A percentile compares a stretch with the other conserved stretches of the same genome.
Evolutionary conservation across 352 stramenopile species (phyloP).

Genomic region (Phytopythium kandeliae): DNA sequence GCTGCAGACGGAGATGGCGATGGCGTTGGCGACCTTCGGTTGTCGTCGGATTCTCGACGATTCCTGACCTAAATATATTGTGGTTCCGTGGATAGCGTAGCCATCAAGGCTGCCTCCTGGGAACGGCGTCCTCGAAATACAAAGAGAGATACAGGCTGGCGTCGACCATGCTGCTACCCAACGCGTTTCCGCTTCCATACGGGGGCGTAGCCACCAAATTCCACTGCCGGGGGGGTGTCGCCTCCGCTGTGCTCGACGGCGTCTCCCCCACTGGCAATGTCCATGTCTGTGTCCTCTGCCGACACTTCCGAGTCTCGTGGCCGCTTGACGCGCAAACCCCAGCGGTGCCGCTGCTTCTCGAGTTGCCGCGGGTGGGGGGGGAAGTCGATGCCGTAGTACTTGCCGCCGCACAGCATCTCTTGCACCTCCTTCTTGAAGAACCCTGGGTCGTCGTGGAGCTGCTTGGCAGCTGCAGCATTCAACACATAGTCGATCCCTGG

Average conservation of each 20-base stretch:
- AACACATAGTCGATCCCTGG: slow-evolving; percentile 64
- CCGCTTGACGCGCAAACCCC: slow-evolving; percentile 50
- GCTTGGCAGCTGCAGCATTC: slow-evolving; percentile 45
- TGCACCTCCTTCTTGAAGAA: slow-evolving; percentile 53
- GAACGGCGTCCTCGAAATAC: too few species aligned
- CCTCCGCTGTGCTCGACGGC: slow-evolving; percentile 9
- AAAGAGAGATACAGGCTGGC: too few species aligned
- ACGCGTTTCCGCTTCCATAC: slow-evolving; percentile 62
- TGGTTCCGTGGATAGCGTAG: too few species aligned
- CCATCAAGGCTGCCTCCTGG: too few species aligned
- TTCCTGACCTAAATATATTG: too few species aligned
- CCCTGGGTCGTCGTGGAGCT: slow-evolving; percentile 38
- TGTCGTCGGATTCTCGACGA: too few species aligned
- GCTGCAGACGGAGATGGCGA: too few species aligned
- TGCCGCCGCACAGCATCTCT: slow-evolving; percentile 58
- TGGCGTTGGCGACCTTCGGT: too few species aligned
- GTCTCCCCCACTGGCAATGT: slow-evolving; percentile 18
- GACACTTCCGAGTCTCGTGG: slow-evolving; percentile 29
- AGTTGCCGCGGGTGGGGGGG: slow-evolving; percentile 47
- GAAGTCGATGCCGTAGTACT: slow-evolving; percentile 60
- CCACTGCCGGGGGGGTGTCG: slow-evolving; percentile 28
- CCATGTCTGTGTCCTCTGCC: slow-evolving; percentile 24
- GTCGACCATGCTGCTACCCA: slow-evolving; percentile 19
- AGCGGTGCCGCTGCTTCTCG: slow-evolving; percentile 42
- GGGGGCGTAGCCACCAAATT: slow-evolving; percentile 23